Percentiles rank a stretch among this genome's conserved stretches.
Conservation (phyloP, 331 rosid genomes). For the Spiraea crenata region DNA sequence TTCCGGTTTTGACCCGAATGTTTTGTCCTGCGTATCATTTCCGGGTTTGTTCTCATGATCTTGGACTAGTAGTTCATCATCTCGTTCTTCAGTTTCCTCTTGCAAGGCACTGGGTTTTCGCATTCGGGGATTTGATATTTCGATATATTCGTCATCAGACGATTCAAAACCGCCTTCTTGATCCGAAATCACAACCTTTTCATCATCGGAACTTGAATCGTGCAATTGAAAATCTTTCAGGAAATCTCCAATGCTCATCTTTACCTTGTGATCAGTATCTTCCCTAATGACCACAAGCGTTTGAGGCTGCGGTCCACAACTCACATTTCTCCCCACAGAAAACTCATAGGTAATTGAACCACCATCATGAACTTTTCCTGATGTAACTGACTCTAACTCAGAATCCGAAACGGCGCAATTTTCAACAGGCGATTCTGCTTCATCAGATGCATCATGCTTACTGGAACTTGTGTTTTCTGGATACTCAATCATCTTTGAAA, state of each 20-base stretch:
- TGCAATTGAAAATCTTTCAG: constrained; percentile 3
- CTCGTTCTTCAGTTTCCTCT: constrained; percentile 16
- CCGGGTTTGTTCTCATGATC: neutral
- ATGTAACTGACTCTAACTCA: constrained; percentile 18
- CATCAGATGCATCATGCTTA: constrained; percentile 11
- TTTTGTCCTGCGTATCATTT: constrained; percentile 11
- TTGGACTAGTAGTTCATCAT: neutral
- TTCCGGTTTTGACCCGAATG: constrained; percentile 28
- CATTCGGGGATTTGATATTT: constrained; percentile 18
- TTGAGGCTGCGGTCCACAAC: constrained; percentile 24
- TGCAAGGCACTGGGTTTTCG: constrained; percentile 5
- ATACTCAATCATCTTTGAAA: neutral
- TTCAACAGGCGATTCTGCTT: constrained; percentile 19
- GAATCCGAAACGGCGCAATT: constrained; percentile 29
- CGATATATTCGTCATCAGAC: constrained; percentile 37
- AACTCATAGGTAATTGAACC: constrained; percentile 26
- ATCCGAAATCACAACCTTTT: neutral
- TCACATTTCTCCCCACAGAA: constrained; percentile 26
- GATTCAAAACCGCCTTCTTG: neutral
- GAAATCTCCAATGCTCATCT: neutral
- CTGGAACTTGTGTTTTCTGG: constrained; percentile 10
- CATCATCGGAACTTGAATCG: constrained; percentile 1
- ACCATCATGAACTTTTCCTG: neutral
- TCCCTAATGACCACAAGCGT: neutral
- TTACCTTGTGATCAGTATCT: neutral